Evolutionary conservation across 768 basidiomycete species (phyloP), one percentile per base, ranked within the genome.

Genomic region (Tricholoma furcatifolium): DNA sequence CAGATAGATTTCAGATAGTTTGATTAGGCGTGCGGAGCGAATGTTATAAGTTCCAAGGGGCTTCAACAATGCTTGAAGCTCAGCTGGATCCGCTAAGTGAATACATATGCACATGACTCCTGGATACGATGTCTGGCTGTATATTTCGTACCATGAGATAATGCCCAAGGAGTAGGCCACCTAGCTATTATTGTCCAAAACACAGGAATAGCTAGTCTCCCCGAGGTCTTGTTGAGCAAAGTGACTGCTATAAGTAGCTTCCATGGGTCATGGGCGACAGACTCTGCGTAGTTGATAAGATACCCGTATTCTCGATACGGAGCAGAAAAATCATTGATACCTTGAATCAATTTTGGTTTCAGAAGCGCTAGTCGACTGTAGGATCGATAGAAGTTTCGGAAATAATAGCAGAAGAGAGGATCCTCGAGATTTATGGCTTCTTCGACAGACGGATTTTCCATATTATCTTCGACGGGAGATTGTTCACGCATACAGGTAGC

Each of bases 161-260:
- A 72, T 6, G 69, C 73, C 50, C 67, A 69, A 8, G 88, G 78
- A 0, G 77, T 83, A 2, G 82, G 80, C 82, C 85, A 91, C 18
- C 66, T 73, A 5, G 65, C 53, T 14, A 88, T 61, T 23, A 91
- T 70, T 18, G 70, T 65, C 75, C 78, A 80, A 60, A 88, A 87
- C 12, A 85, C 71, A 2, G 88, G 89, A 30, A 87, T 75, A 8
- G 87, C 84, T 12, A 74, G 67, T 59, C 76, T 78, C 12, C 83
- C 87, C 0, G 79, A 67, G 0, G 89, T 88, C 62, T 85, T 84
- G 61, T 91, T 91, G 17, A 91, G 76, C 5, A 91, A 70, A 32
- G 78, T 83, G 6, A 81, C 81, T 1, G 83, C 84, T 17, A 90
- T 73, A 6, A 91, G 71, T 32, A 91, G 65, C 64, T 82, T 87